phyloP scores from a whole-genome alignment of 768 basidiomycete species.

The Pisolithus microcarpus region DNA sequence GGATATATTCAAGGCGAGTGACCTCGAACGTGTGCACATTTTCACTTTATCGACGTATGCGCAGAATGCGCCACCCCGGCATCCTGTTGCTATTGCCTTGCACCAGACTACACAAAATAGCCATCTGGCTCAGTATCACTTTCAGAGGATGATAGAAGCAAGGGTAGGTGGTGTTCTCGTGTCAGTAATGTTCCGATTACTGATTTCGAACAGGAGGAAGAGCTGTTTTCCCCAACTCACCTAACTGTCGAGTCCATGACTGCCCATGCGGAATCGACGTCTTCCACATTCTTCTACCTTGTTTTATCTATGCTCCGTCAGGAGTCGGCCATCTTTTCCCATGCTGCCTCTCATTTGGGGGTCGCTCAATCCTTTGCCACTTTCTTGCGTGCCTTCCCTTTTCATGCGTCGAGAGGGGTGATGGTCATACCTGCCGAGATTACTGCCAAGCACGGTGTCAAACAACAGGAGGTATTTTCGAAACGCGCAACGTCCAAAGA shows the following conservation, averaged over 20 bases:
- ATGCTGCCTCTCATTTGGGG: constrained; percentile 79
- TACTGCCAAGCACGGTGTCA: constrained; percentile 69
- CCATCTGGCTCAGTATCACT: constrained; percentile 62
- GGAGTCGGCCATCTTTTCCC: constrained; percentile 51
- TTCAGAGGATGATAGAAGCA: constrained; percentile 80
- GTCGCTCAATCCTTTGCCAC: constrained; percentile 64
- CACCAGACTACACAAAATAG: constrained; percentile 43
- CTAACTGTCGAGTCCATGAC: constrained; percentile 61
- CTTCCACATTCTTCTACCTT: constrained; percentile 71
- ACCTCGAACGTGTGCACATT: constrained; percentile 12
- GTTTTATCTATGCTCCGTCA: constrained; percentile 60
- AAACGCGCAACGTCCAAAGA: constrained; percentile 46
- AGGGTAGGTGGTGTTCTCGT: constrained; percentile 39
- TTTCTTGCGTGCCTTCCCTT: constrained; percentile 70
- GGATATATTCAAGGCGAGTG: constrained; percentile 51
- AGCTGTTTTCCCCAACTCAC: constrained; percentile 57
- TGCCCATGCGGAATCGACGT: constrained; percentile 72
- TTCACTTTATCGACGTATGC: constrained; percentile 12
- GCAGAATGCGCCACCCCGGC: constrained; percentile 69
- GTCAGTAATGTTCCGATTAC: constrained; percentile 11
- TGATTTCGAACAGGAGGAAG: constrained; percentile 45
- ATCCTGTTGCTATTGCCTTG: constrained; percentile 75
- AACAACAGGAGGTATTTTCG: constrained; percentile 73
- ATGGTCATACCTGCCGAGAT: constrained; percentile 79
- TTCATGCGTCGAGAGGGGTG: constrained; percentile 61